Evolutionary conservation across 2,329 filamentous ascomycete genomes (phyloP).

Genomic region (Pyricularia sp.): DNA sequence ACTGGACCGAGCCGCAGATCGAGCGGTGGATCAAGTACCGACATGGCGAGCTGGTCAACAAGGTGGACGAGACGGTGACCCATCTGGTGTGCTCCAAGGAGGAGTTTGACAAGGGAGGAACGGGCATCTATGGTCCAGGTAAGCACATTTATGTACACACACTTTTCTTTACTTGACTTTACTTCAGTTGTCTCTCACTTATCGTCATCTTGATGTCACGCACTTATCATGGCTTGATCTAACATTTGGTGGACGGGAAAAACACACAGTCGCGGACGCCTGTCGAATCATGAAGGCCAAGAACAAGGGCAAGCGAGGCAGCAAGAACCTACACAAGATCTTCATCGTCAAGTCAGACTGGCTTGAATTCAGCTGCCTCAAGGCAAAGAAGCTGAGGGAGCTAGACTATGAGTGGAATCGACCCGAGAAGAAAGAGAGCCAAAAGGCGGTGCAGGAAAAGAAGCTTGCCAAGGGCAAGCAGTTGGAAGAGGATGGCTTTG

Average conservation of each 20-base stretch:
- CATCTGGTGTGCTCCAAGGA: slow-evolving; percentile 62
- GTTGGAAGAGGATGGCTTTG: slow-evolving; percentile 26
- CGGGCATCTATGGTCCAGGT: slow-evolving; percentile 23
- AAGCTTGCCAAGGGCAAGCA: slow-evolving; percentile 21
- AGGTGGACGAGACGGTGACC: slow-evolving; percentile 49
- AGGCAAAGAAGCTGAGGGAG: slow-evolving; percentile 15
- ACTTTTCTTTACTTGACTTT: too few species aligned
- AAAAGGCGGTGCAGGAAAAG: slow-evolving; percentile 23
- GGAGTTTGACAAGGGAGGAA: slow-evolving; percentile 39
- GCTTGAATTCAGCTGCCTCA: slow-evolving; percentile 34
- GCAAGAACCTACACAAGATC: slow-evolving; percentile 6
- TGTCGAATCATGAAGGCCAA: not conserved
- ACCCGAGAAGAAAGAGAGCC: slow-evolving; percentile 18
- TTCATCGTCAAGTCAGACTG: slow-evolving; percentile 30
- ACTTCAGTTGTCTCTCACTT: not conserved
- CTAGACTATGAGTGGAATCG: slow-evolving; percentile 24
- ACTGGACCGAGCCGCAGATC: slow-evolving; percentile 44
- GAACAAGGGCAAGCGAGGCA: slow-evolving; percentile 1
- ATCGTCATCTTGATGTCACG: not conserved
- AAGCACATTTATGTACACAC: slow-evolving; percentile 4
- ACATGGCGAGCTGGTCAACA: slow-evolving; percentile 46
- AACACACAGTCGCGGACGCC: not conserved
- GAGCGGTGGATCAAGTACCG: slow-evolving; percentile 55
- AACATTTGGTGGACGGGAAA: slow-evolving; percentile 16
- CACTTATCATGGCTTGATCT: not conserved